Percentiles rank a stretch among this genome's conserved stretches.
Conservation (phyloP, 73 alveolate species). For the Paramecium biaurelia region DNA sequence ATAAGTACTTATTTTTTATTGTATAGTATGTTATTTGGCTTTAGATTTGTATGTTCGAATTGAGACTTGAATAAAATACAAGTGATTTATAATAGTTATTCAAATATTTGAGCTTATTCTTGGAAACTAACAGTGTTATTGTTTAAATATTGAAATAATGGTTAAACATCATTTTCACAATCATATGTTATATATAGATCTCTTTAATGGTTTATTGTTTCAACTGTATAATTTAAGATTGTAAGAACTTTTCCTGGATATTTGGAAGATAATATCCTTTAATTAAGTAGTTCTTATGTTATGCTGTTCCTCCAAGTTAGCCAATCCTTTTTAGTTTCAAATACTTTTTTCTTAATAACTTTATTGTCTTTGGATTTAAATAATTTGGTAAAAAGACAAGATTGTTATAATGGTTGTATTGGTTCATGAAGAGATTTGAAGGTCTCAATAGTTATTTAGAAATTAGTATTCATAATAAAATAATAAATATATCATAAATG, state of each 20-base stretch:
- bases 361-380: background rate
- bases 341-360: background rate
- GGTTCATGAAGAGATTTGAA: background rate
- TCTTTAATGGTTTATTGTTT: background rate
- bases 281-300: background rate
- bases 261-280: background rate
- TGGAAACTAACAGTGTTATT: background rate
- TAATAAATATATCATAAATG: background rate
- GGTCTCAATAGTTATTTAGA: background rate
- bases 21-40: background rate
- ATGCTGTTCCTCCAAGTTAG: background rate
- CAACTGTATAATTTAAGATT: background rate
- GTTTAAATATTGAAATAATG: background rate
- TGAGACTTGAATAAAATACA: background rate
- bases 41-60: background rate
- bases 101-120: background rate
- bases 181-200: background rate
- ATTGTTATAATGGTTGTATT: background rate
- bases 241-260: background rate
- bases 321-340: background rate
- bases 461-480: background rate
- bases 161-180: background rate
- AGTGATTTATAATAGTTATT: background rate
- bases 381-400: background rate
- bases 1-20: background rate